phyloP scores from a whole-genome alignment of 148 eudicot species.

The Diospyros lotus region DNA sequence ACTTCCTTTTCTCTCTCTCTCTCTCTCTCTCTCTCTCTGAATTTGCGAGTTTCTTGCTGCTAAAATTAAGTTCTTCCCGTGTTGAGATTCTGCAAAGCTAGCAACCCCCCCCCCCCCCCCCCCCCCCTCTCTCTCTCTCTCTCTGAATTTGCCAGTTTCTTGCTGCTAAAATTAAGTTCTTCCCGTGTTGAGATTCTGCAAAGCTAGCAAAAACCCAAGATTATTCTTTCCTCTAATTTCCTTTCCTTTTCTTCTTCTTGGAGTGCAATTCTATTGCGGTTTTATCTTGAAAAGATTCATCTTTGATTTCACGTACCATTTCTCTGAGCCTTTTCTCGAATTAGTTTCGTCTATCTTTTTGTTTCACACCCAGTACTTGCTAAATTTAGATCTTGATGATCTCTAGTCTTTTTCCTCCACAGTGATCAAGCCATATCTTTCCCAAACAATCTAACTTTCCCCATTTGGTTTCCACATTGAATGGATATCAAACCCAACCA shows the following conservation, averaged over 20 bases:
- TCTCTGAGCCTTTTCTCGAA: slow-evolving; percentile 16
- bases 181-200: background rate
- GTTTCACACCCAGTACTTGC: slow-evolving; percentile 21
- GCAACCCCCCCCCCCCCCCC: background rate
- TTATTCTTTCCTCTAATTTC: background rate
- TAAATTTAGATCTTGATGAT: slow-evolving; percentile 28
- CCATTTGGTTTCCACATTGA: slow-evolving; percentile 19
- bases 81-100: background rate
- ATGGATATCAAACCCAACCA: slow-evolving; percentile 16
- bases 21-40: too few relatives aligned
- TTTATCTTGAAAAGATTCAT: background rate
- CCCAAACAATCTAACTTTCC: slow-evolving; percentile 27
- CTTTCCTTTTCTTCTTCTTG: background rate
- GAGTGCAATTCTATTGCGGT: background rate
- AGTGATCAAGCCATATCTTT: slow-evolving; percentile 29
- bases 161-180: background rate
- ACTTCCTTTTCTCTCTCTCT: background rate
- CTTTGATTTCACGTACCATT: slow-evolving; percentile 35
- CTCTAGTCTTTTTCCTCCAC: slow-evolving; percentile 64
- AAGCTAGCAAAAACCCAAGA: background rate
- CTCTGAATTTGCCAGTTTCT: too few relatives aligned
- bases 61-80: background rate
- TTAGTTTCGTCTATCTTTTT: slow-evolving; percentile 23
- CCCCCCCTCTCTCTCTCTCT: too few relatives aligned
- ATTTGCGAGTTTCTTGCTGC: too few relatives aligned